phyloP scores from a whole-genome alignment of 2,329 filamentous ascomycete genomes.

The Fusarium veterinarium region DNA sequence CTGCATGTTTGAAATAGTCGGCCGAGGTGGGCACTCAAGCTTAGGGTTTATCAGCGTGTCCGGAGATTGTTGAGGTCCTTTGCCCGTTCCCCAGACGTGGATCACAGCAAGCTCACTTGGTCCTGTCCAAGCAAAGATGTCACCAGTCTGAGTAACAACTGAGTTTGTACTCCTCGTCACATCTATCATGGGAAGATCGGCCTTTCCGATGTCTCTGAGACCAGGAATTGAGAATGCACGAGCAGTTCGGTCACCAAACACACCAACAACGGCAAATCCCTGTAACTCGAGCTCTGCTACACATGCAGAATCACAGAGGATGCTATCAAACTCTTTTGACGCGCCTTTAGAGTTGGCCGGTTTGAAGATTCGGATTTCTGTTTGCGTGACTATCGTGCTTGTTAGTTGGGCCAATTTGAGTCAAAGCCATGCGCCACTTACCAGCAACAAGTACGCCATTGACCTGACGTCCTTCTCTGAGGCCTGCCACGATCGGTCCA shows the following conservation, averaged over 20 bases:
- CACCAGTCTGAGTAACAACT: slow-evolving; percentile 79
- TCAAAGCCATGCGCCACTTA: slow-evolving; percentile 50
- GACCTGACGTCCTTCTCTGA: slow-evolving; percentile 79
- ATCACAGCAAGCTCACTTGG: slow-evolving; percentile 86
- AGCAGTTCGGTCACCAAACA: slow-evolving; percentile 85
- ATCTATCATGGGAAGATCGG: slow-evolving; percentile 77
- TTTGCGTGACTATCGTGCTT: slow-evolving; percentile 65
- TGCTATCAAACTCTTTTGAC: slow-evolving; percentile 87
- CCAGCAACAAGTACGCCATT: slow-evolving; percentile 84
- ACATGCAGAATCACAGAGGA: slow-evolving; percentile 81
- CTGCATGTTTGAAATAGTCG: slow-evolving; percentile 94
- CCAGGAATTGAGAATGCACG: slow-evolving; percentile 89
- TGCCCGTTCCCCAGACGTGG: slow-evolving; percentile 85
- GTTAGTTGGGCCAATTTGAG: slow-evolving; percentile 40
- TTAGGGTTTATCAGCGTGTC: slow-evolving; percentile 85
- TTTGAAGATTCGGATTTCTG: slow-evolving; percentile 87
- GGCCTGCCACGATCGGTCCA: slow-evolving; percentile 77
- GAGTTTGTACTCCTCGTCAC: slow-evolving; percentile 76
- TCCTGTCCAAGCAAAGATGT: slow-evolving; percentile 88
- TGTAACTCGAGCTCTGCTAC: slow-evolving; percentile 80
- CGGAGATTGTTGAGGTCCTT: slow-evolving; percentile 68
- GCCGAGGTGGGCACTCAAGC: slow-evolving; percentile 78
- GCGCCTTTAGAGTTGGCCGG: slow-evolving; percentile 90
- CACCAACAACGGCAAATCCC: slow-evolving; percentile 81
- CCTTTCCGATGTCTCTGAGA: slow-evolving; percentile 82